Base-by-base conservation (phyloP, 495 filamentous ascomycete species). In the Hyaloscypha finlandica region DNA sequence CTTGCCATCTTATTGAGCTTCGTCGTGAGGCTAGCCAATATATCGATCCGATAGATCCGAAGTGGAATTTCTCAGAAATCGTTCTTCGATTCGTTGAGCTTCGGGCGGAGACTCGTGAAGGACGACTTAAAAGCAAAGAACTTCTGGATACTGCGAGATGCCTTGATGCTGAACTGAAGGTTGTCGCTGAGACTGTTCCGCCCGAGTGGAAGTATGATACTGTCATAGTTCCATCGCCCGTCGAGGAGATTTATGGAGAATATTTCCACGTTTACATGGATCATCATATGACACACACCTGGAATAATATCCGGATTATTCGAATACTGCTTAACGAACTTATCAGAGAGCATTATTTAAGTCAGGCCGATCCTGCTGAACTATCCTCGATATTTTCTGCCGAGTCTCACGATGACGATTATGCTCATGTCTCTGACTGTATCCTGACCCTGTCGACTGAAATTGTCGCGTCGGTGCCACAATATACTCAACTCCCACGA, bases 221-320 rank as follows among this genome's bases (percentile, higher is more conserved):
- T 6, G 12, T 37, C 6, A 37, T 8, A 3, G 12, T 37, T 37
- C 35, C 6, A 37, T 37, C 35, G 3, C 35, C 35, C 12, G 33
- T 4, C 32, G 39, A 39, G 32, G 30, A 61, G 31, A 31, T 61
- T 4, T 61, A 61, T 16, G 32, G 22, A 16, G 30, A 61, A 19
- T 14, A n/a, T 45, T 61, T 61, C 32, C 58, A 61, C 25, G 1
- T 61, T 19, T 61, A 61, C 42, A 16, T 30, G 9, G 19, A 61
- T 39, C 9, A 20, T 25, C 58, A 35, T 12, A 35, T 45, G 58
- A 61, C 58, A 5, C 58, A 61, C 8, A 45, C 39, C 12, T 61
- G 58, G 58, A 61, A 61, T 11, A 16, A 35, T 6, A 33, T 37
- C 39, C 58, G 58, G 12, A 35, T 61, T 2, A 14, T 39, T n/a